Evolutionary conservation across 2,329 filamentous ascomycete genomes (phyloP), one percentile per base, ranked within the genome.

Genomic region (Colletotrichum camelliae): DNA sequence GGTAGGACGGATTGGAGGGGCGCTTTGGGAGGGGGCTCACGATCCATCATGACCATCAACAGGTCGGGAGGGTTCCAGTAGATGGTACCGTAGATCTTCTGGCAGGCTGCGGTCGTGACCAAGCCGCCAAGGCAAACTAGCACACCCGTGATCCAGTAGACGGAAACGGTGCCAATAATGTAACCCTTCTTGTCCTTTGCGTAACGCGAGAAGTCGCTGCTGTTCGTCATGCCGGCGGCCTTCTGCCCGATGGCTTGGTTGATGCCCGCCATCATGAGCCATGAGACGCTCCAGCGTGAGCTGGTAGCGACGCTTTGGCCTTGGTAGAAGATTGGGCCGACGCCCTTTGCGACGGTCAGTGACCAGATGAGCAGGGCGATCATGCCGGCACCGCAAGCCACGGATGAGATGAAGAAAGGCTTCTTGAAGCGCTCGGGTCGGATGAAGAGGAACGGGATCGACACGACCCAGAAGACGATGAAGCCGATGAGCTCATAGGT

Each of bases 381-480:
- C 87, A 89, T 89, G 7, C 84, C 87, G 4, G 86, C 15, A 15
- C 84, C 85, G 70, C 85, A 88, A 78, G 85, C 87, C 6, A 83
- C 79, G 60, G 82, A 86, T 5, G 86, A 84, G 31, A 88, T 77
- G 33, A 86, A 80, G 78, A 89, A 89, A 0, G 86, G 86, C 12
- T 86, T 80, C 78, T 86, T 88, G 82, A 88, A 88, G 18, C 85
- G 85, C 71, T 89, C 87, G 0, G 87, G 88, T 1, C 84, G 84
- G 29, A 89, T 84, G 39, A 80, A 87, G 2, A 89, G 80, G 75
- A 90, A 88, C 0, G 87, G 88, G 0, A 84, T 81, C n/a, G 88
- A 88, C n/a, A 87, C 77, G 48, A 86, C 83, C 86, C 88, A 90
- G 79, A 90, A 90, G 64, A 90, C 80, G 71, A 89, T 87, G 78